Conservation (phyloP, 495 filamentous ascomycete species). For the Penicillium paxilli region DNA sequence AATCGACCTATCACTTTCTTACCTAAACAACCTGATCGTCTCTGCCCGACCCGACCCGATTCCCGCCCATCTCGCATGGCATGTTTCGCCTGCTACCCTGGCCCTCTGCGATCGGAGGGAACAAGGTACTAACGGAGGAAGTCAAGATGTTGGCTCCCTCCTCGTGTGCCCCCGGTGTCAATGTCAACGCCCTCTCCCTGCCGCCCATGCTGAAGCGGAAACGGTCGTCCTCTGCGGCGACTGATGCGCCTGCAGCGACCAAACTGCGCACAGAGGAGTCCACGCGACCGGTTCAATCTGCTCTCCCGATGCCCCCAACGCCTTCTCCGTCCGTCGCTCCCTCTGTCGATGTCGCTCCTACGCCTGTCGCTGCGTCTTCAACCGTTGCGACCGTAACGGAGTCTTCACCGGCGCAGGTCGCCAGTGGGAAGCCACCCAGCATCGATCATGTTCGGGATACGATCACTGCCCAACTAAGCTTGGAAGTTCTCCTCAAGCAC, state of each 20-base stretch:
- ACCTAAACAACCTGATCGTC: background rate
- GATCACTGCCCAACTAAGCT: slow-evolving; percentile 81
- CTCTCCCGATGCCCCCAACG: background rate
- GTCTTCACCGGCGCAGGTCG: slow-evolving; percentile 20
- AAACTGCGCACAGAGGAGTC: slow-evolving; percentile 32
- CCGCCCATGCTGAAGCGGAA: slow-evolving; percentile 56
- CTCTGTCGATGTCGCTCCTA: slow-evolving; percentile 12
- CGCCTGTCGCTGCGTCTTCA: background rate
- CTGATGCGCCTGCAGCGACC: slow-evolving; percentile 33
- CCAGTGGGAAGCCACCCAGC: slow-evolving; percentile 27
- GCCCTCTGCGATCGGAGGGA: slow-evolving; percentile 55
- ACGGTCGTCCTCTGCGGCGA: slow-evolving; percentile 40
- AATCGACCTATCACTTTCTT: slow-evolving; percentile 22
- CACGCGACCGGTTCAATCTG: background rate
- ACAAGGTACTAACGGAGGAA: slow-evolving; percentile 52
- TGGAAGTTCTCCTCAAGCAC: slow-evolving; percentile 93
- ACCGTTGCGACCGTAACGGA: slow-evolving; percentile 9
- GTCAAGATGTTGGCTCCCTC: slow-evolving; percentile 44
- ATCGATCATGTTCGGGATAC: slow-evolving; percentile 59
- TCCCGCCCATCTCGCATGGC: slow-evolving; percentile 46
- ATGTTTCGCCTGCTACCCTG: slow-evolving; percentile 60
- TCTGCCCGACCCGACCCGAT: slow-evolving; percentile 9
- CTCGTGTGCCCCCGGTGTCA: slow-evolving; percentile 38
- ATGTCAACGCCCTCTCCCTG: slow-evolving; percentile 33
- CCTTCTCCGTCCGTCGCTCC: slow-evolving; percentile 9